Evolutionary conservation across 192 early-diverging fungal genomes (phyloP).

Genomic region (Gamsiella multidivaricata): DNA sequence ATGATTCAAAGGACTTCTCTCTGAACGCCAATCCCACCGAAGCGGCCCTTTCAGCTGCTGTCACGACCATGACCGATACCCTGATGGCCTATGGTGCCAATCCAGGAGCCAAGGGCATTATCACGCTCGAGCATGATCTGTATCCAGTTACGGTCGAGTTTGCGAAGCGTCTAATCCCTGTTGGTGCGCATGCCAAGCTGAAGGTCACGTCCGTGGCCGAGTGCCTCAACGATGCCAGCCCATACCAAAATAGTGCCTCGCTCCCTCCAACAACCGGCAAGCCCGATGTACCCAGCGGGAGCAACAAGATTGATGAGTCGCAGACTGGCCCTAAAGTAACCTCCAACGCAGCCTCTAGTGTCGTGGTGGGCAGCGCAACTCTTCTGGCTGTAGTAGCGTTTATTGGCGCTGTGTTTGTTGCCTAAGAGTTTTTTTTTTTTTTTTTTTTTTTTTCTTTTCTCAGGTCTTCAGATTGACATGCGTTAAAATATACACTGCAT

Average conservation of each 20-base stretch:
- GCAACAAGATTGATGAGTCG: background rate
- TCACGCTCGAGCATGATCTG: conserved; percentile 66
- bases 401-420: too few relatives aligned
- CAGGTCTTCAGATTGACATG: too few relatives aligned
- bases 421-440: too few relatives aligned
- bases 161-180: conserved; percentile 54
- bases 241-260: conserved; percentile 20
- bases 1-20: conserved; percentile 63
- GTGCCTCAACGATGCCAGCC: conserved; percentile 35
- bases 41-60: conserved; percentile 5
- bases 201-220: conserved; percentile 38
- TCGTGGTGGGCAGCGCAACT: too few relatives aligned
- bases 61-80: conserved; percentile 5
- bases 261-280: background rate
- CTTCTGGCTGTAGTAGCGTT: too few relatives aligned
- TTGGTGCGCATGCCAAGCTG: conserved; percentile 23
- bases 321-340: background rate
- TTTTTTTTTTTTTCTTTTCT: too few relatives aligned
- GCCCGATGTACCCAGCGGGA: background rate
- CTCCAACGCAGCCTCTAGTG: too few relatives aligned
- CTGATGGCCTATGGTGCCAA: conserved; percentile 43
- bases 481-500: too few relatives aligned
- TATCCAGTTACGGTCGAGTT: conserved; percentile 54
- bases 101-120: conserved; percentile 52
- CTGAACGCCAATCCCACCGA: conserved; percentile 20